Percentiles rank a stretch among this genome's conserved stretches.
Conservation (phyloP, 2,329 filamentous ascomycete species). For the Ascochyta rabiei region DNA sequence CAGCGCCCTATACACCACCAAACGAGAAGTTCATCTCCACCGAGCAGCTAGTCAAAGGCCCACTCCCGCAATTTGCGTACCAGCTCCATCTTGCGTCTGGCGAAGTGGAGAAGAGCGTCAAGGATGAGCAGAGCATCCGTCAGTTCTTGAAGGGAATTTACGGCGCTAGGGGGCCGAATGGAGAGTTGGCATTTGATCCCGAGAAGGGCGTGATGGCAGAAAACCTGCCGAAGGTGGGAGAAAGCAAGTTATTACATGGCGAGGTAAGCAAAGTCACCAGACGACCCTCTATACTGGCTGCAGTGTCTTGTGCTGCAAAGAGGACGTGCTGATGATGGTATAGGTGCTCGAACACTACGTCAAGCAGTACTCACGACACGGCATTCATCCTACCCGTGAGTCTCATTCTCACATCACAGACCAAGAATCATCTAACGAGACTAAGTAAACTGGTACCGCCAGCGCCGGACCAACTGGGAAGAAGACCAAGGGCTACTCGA, state of each 20-base stretch:
- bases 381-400: slow-evolving; percentile 74
- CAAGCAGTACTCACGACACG: slow-evolving; percentile 71
- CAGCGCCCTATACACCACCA: slow-evolving; percentile 66
- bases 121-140: slow-evolving; percentile 66
- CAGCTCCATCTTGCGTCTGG: slow-evolving; percentile 79
- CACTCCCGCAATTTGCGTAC: slow-evolving; percentile 76
- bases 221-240: slow-evolving; percentile 62
- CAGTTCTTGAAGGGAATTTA: slow-evolving; percentile 75
- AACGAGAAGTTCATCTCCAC: slow-evolving; percentile 59
- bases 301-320: background rate
- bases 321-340: slow-evolving; percentile 53
- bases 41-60: slow-evolving; percentile 63
- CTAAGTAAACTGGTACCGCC: slow-evolving; percentile 85
- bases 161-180: slow-evolving; percentile 65
- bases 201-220: slow-evolving; percentile 69
- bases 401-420: background rate
- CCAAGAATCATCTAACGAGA: slow-evolving; percentile 19
- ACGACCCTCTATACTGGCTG: background rate
- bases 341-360: slow-evolving; percentile 73
- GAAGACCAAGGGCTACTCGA: slow-evolving; percentile 65
- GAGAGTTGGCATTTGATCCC: slow-evolving; percentile 64
- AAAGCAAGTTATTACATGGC: slow-evolving; percentile 64
- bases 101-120: slow-evolving; percentile 55
- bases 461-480: slow-evolving; percentile 71
- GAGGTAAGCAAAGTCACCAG: slow-evolving; percentile 55